phyloP scores from a whole-genome alignment of 2,329 filamentous ascomycete genomes.

The Sordariomycetes sp. region DNA sequence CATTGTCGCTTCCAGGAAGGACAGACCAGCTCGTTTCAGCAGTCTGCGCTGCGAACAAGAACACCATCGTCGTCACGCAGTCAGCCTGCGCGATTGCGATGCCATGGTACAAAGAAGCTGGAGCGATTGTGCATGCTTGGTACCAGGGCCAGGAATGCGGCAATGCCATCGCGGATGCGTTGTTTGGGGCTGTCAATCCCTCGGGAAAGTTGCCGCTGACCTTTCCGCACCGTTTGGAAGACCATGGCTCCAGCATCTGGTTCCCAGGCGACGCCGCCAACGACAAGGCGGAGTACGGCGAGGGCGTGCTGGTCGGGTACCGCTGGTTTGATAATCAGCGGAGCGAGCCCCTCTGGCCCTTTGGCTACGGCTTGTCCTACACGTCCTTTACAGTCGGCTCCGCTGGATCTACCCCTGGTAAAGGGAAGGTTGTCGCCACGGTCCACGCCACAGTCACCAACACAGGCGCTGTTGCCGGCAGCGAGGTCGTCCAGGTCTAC shows the following conservation, averaged over 20 bases:
- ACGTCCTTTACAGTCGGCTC: constrained; percentile 58
- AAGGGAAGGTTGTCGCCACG: background rate
- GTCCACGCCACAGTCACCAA: constrained; percentile 28
- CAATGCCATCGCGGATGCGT: constrained; percentile 55
- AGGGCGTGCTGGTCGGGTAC: constrained; percentile 61
- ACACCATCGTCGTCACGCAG: constrained; percentile 52
- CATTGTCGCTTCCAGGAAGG: constrained; percentile 48
- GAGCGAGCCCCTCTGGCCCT: constrained; percentile 52
- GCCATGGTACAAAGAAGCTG: constrained; percentile 44
- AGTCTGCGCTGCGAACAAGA: constrained; percentile 41
- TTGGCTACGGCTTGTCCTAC: constrained; percentile 68
- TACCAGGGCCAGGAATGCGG: constrained; percentile 62
- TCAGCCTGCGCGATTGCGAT: constrained; percentile 51
- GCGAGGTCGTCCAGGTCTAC: constrained; percentile 47
- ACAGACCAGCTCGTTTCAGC: constrained; percentile 47
- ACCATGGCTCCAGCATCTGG: constrained; percentile 56
- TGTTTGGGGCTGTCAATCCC: constrained; percentile 54
- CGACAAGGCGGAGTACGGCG: constrained; percentile 46
- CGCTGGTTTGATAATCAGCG: constrained; percentile 49
- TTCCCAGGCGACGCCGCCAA: constrained; percentile 33
- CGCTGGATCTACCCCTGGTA: background rate
- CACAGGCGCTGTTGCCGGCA: constrained; percentile 37
- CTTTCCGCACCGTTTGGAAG: constrained; percentile 48
- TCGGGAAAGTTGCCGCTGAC: constrained; percentile 54
- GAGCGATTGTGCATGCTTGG: constrained; percentile 55